Percentiles rank a stretch among this genome's conserved stretches.
phyloP scores from a whole-genome alignment of 345 rosid genomes.

The Citrus australasica region DNA sequence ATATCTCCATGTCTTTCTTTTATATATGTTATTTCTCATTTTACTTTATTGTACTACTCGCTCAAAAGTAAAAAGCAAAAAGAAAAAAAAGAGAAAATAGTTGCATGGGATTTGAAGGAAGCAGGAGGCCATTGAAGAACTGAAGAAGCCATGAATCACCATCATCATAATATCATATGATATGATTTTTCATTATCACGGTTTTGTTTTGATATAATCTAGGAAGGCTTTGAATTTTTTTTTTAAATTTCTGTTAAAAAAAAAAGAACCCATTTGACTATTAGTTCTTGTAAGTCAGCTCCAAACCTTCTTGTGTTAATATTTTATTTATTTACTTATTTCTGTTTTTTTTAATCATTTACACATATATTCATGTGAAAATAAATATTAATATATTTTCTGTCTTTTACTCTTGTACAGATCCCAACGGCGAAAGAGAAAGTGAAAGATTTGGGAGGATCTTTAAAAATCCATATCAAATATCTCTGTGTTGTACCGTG shows the following conservation, averaged over 20 bases:
- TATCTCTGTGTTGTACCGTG: background rate
- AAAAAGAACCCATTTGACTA: conserved; percentile 12
- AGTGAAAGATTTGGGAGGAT: conserved; percentile 7
- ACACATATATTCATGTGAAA: background rate
- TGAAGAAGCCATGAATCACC: background rate
- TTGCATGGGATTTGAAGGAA: background rate
- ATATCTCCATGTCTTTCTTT: background rate
- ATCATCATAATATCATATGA: background rate
- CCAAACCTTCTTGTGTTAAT: background rate
- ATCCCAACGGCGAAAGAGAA: conserved; percentile 16
- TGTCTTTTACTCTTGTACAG: conserved; percentile 21
- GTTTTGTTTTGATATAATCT: background rate
- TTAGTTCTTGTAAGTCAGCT: conserved; percentile 14
- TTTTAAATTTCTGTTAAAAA: background rate
- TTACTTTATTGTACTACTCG: background rate
- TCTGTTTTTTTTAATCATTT: background rate
- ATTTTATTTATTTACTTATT: background rate
- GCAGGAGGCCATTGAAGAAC: conserved; percentile 4
- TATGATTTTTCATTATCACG: background rate
- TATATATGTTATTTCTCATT: too few relatives aligned
- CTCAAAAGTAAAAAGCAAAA: background rate
- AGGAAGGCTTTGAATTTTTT: background rate
- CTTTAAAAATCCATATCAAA: background rate
- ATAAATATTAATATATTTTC: background rate
- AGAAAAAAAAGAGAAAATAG: background rate